Conservation (phyloP, 768 basidiomycete species). For the Strobilomyces echinocephalus region DNA sequence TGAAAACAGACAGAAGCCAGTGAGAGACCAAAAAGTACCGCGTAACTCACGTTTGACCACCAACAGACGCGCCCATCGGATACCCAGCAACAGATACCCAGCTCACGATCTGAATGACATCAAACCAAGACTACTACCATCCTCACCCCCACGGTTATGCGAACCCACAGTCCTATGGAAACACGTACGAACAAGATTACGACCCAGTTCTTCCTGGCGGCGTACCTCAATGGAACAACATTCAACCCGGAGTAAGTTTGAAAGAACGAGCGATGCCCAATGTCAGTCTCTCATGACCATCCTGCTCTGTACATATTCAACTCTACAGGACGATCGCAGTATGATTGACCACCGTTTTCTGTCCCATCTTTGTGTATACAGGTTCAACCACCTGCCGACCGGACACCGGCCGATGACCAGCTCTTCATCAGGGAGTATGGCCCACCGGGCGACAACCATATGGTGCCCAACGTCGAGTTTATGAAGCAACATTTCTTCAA, state of each 20-base stretch:
- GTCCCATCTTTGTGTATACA: slow-evolving; percentile 28
- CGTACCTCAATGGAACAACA: slow-evolving; percentile 21
- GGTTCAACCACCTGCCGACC: slow-evolving; percentile 66
- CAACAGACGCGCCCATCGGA: slow-evolving; percentile 8
- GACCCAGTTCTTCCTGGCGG: slow-evolving; percentile 27
- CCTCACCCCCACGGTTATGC: slow-evolving; percentile 12
- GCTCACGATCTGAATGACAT: slow-evolving; percentile 18
- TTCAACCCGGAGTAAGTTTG: slow-evolving; percentile 16
- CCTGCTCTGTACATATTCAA: slow-evolving; percentile 8
- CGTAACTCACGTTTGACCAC: slow-evolving; percentile 5
- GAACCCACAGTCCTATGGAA: slow-evolving; percentile 10
- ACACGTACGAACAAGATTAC: slow-evolving; percentile 25
- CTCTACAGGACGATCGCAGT: slow-evolving; percentile 19
- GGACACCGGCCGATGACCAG: slow-evolving; percentile 66
- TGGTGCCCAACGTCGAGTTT: slow-evolving; percentile 70
- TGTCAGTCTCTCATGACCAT: slow-evolving; percentile 28
- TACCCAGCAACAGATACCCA: slow-evolving; percentile 13
- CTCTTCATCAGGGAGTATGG: slow-evolving; percentile 57
- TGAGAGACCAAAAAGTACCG: neutral
- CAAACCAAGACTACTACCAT: slow-evolving; percentile 25
- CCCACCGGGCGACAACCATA: slow-evolving; percentile 30
- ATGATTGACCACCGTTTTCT: slow-evolving; percentile 19
- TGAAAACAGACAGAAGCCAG: neutral
- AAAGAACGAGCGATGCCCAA: slow-evolving; percentile 29
- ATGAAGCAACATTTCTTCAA: slow-evolving; percentile 86